Conservation (phyloP, 2,329 filamentous ascomycete genomes). For the Pseudohalonectria lignicola region DNA sequence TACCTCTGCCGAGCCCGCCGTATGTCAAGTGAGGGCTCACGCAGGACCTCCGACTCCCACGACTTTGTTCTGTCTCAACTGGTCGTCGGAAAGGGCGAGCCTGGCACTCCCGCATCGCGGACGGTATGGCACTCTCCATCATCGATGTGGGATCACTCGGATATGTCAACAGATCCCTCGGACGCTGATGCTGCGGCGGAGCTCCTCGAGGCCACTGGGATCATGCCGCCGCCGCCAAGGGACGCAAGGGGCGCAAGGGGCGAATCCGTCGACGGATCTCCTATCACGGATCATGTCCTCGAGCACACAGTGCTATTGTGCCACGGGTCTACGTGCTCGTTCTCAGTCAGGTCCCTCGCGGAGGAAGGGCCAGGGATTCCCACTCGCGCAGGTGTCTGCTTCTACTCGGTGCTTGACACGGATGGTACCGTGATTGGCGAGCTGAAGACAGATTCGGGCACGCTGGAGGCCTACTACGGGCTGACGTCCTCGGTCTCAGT, state of each 20-base stretch:
- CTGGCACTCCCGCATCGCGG: neutral
- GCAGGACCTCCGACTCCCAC: too few relatives aligned
- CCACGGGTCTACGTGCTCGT: neutral
- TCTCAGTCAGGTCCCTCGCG: neutral
- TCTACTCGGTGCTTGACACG: neutral
- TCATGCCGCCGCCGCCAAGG: neutral
- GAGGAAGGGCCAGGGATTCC: neutral
- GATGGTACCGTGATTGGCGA: neutral
- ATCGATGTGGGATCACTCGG: too few relatives aligned
- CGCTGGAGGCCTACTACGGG: neutral
- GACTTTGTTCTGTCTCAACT: too few relatives aligned
- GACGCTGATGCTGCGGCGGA: neutral
- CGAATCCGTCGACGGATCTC: too few relatives aligned
- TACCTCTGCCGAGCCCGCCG: neutral
- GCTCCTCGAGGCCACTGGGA: neutral
- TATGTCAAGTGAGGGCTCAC: too few relatives aligned
- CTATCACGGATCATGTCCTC: neutral
- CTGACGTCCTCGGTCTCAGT: neutral
- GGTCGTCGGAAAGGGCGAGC: too few relatives aligned
- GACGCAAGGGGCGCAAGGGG: too few relatives aligned
- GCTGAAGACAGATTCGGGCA: neutral
- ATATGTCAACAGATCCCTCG: too few relatives aligned
- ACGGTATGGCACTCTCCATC: too few relatives aligned
- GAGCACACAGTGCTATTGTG: neutral
- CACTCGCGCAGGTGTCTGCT: neutral